These are phyloP conservation scores for Echria macrotheca DNA, from an alignment of 495 filamentous ascomycete genomes.

Conservation along the genomic window DNA sequence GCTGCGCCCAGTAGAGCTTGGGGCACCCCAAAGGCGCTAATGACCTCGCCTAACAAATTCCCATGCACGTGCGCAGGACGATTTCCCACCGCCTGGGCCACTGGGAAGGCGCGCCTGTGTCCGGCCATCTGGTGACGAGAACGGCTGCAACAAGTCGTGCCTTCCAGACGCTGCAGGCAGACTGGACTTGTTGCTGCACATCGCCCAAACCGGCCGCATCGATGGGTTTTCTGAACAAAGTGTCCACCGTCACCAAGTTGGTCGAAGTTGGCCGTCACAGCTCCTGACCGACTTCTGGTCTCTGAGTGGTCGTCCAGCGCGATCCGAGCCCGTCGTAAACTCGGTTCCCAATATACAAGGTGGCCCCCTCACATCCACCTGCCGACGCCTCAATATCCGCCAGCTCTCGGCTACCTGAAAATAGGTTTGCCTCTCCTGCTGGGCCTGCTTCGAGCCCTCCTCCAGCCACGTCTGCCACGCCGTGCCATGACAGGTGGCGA, in stretches of 20 bases:
- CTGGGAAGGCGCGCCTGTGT: neutral
- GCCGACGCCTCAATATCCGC: constrained; percentile 19
- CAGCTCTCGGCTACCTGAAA: constrained; percentile 24
- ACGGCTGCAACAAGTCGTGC: neutral
- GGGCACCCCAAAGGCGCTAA: neutral
- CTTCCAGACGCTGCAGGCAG: neutral
- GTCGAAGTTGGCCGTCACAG: neutral
- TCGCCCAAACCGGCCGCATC: neutral
- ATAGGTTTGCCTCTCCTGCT: constrained; percentile 24
- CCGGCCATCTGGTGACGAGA: neutral
- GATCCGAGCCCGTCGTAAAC: constrained; percentile 7
- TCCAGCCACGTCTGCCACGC: neutral
- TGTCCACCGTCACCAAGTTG: neutral
- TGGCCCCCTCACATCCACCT: constrained; percentile 11
- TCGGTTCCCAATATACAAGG: constrained; percentile 17
- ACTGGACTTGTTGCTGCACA: neutral
- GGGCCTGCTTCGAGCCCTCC: too few species aligned
- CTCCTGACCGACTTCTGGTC: neutral
- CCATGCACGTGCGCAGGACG: neutral
- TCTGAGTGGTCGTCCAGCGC: constrained; percentile 7
- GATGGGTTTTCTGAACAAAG: neutral
- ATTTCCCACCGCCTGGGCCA: neutral
- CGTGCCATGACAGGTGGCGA: neutral
- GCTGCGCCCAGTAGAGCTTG: neutral
- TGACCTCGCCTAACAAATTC: neutral